Evolutionary conservation across 1,284 basidiomycete species (phyloP), one percentile per base, ranked within the genome.

Genomic region (Fomitopsis pinicola): DNA sequence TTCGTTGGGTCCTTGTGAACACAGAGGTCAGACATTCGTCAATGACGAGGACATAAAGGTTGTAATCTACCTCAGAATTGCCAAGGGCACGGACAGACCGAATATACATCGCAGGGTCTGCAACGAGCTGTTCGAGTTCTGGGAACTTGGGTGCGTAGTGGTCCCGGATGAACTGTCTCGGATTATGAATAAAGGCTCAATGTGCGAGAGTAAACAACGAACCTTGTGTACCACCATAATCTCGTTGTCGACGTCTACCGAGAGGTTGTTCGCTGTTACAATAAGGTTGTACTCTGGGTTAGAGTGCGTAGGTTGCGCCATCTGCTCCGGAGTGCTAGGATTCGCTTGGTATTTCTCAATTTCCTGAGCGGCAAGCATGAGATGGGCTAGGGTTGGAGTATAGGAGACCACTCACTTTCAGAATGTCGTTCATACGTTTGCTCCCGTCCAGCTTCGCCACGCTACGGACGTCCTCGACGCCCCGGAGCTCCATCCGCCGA

Each of bases 191-290:
- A 22, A 7, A 10, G 7, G 15, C 17, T 17, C 28, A 2, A 3
- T 33, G 50, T 36, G 3, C n/a, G 12, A 17, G 10, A 8, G n/a
- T 7, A 50, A 12, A 12, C 14, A 4, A 40, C 75, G 64, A 69
- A 86, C 93, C 82, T 99, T 99, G 81, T 99, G 95, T 1, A 98
- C 96, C 30, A 99, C 82, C 62, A 99, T 82, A 61, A 98, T 94
- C 75, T 99, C 97, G 70, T 99, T 99, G 76, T 99, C 97, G 1
- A 99, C 89, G 69, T 99, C 97, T 19, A 99, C 97, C 1, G 95
- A 95, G 62, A 98, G 80, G 77, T 99, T 99, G 80, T 99, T 99
- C 14, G 97, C 94, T 67, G 94, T 88, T 2, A 99, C 97, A 69
- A 99, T 98, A 62, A 99, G 82, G 63, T 90, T 88, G 77, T 99